Base-by-base conservation (phyloP, 768 basidiomycete genomes). In the Termitomyces heimii region DNA sequence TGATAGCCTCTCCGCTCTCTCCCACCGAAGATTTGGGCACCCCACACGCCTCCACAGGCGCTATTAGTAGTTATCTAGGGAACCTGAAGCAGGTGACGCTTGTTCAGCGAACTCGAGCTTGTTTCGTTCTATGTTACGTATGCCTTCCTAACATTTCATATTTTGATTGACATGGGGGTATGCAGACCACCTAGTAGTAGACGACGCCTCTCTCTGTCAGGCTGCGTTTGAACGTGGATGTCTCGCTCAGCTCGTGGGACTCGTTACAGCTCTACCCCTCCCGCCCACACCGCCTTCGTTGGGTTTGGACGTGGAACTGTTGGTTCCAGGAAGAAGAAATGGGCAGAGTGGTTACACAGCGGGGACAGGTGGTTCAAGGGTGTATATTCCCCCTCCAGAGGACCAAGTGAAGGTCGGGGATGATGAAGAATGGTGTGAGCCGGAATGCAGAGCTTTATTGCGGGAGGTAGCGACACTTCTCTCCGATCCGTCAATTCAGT, bases 61-160 rank as follows among this genome's bases (percentile, higher is more conserved):
- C 22, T 20, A 37, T 29, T 14, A 42, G 26, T 8, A 26, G 18
- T 18, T 22, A 16, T 4, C 13, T 34, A 0, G 54, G 54, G 8
- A 54, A 44, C 6, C 4, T 55, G 2, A 34, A 43, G 4, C 45
- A 58, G 22, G 57, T 53, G 37, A 46, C 51, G 18, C n/a, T 54
- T 6, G 5, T 42, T 3, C 61, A 57, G 28, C 32, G 55, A 13
- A 52, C 61, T 3, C 14, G 48, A 8, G 86, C 89, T 0, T 92
- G 91, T 66, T 89, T 88, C 65, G 80, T 87, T 16, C 70, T 96
- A 0, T 84, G 90, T 93, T n/a, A 57, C 14, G 85, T 77, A 16
- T 20, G 12, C 9, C 39, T 43, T 50, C 56, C 37, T 40, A 9
- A 37, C 35, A 48, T 46, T 24, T 56, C 32, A 28, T 46, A 7